phyloP scores from a whole-genome alignment of 2,329 filamentous ascomycete species.

The Epichloe gansuensis region DNA sequence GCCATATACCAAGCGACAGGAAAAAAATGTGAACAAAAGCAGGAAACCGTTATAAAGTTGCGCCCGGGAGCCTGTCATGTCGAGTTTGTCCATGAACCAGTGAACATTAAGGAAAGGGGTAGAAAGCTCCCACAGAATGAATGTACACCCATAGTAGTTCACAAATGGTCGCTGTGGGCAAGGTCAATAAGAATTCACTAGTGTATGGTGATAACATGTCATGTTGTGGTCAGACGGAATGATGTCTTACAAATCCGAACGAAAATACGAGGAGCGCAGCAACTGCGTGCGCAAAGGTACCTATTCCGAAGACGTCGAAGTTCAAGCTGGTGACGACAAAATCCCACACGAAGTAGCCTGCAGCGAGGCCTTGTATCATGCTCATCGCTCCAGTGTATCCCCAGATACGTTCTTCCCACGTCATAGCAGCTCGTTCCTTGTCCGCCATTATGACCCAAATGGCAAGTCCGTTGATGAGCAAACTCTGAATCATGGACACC shows the following conservation, averaged over 20 bases:
- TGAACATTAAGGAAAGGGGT: conserved; percentile 78
- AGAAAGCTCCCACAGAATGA: conserved; percentile 80
- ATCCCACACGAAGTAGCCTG: conserved; percentile 80
- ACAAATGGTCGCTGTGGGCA: conserved; percentile 58
- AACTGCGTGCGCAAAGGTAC: conserved; percentile 64
- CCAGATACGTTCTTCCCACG: conserved; percentile 57
- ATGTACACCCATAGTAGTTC: conserved; percentile 68
- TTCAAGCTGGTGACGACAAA: conserved; percentile 55
- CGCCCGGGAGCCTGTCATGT: conserved; percentile 58
- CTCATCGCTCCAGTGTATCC: conserved; percentile 62
- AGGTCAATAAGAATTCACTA: background rate
- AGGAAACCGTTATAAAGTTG: conserved; percentile 69
- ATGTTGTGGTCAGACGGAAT: conserved; percentile 1
- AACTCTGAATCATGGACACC: conserved; percentile 68
- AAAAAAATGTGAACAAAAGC: conserved; percentile 63
- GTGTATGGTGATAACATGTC: background rate
- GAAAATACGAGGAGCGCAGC: conserved; percentile 62
- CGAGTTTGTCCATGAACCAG: conserved; percentile 84
- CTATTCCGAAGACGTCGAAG: conserved; percentile 59
- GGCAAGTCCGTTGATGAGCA: conserved; percentile 58
- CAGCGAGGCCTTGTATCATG: conserved; percentile 62
- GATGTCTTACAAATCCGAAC: conserved; percentile 60
- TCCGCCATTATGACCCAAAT: conserved; percentile 60
- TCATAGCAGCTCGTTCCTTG: conserved; percentile 52
- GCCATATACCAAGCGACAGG: conserved; percentile 65